phyloP scores from a whole-genome alignment of 73 alveolate genomes.

The Paramecium biaurelia region DNA sequence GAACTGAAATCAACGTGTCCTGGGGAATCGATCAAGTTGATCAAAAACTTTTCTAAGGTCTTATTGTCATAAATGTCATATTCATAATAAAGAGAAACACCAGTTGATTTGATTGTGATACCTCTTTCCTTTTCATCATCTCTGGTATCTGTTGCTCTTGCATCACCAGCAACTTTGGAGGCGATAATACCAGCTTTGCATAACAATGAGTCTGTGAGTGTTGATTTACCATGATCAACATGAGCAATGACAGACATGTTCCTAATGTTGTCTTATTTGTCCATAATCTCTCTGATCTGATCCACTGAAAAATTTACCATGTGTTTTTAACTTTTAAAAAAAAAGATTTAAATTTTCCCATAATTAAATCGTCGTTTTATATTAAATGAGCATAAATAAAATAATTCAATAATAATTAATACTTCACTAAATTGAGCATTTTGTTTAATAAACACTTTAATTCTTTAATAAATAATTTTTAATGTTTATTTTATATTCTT shows the following conservation, averaged over 20 bases:
- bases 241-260: conserved; percentile 98
- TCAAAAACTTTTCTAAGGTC: conserved; percentile 72
- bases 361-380: neutral
- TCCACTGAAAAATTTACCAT: conserved; percentile 99
- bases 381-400: neutral
- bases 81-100: conserved; percentile 98
- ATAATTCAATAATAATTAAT: neutral
- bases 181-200: conserved; percentile 99
- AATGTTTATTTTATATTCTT: no score
- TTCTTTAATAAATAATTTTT: neutral
- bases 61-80: conserved; percentile 71
- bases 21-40: conserved; percentile 98
- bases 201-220: conserved; percentile 94
- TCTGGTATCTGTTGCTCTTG: conserved; percentile 98
- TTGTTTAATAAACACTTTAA: neutral
- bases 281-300: conserved; percentile 97
- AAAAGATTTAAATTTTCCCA: neutral
- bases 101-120: conserved; percentile 98
- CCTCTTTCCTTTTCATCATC: conserved; percentile 99
- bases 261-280: conserved; percentile 95
- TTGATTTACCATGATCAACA: conserved; percentile 99
- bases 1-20: conserved; percentile 99
- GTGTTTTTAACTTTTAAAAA: neutral
- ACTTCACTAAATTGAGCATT: neutral
- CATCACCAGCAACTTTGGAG: conserved; percentile 97